These are phyloP conservation scores for Mycena epipterygia DNA, from an alignment of 768 basidiomycete species.

Conservation along the genomic window DNA sequence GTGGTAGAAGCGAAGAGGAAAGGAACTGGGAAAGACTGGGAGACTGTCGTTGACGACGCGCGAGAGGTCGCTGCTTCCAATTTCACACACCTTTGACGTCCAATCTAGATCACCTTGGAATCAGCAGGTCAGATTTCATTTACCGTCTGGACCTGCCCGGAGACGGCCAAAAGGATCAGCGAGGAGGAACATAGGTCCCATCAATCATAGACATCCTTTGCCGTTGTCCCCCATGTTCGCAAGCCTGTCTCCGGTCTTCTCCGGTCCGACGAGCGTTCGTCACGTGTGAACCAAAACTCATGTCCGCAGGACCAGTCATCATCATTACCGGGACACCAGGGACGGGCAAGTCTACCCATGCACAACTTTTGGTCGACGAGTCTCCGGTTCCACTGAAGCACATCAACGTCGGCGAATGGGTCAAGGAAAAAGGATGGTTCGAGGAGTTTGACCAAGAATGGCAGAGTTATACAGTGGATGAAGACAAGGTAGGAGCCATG, in stretches of 20 bases:
- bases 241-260: too few species aligned
- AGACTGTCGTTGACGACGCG: slow-evolving; percentile 32
- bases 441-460: slow-evolving; percentile 94
- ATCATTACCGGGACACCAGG: slow-evolving; percentile 93
- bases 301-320: slow-evolving; percentile 69
- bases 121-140: slow-evolving; percentile 21
- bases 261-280: too few species aligned
- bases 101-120: background rate
- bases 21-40: slow-evolving; percentile 19
- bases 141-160: background rate
- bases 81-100: slow-evolving; percentile 31
- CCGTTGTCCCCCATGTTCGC: too few species aligned
- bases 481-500: slow-evolving; percentile 83
- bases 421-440: slow-evolving; percentile 87
- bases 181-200: background rate
- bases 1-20: slow-evolving; percentile 39
- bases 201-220: background rate
- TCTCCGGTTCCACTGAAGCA: slow-evolving; percentile 80
- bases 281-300: background rate
- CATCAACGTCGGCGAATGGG: slow-evolving; percentile 91
- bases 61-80: slow-evolving; percentile 19
- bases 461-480: slow-evolving; percentile 94
- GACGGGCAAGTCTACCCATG: slow-evolving; percentile 97
- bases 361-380: slow-evolving; percentile 82
- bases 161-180: background rate